Percentiles rank a stretch among this genome's conserved stretches.
Evolutionary conservation across 345 rosid species (phyloP).

Genomic region (Acer negundo): DNA sequence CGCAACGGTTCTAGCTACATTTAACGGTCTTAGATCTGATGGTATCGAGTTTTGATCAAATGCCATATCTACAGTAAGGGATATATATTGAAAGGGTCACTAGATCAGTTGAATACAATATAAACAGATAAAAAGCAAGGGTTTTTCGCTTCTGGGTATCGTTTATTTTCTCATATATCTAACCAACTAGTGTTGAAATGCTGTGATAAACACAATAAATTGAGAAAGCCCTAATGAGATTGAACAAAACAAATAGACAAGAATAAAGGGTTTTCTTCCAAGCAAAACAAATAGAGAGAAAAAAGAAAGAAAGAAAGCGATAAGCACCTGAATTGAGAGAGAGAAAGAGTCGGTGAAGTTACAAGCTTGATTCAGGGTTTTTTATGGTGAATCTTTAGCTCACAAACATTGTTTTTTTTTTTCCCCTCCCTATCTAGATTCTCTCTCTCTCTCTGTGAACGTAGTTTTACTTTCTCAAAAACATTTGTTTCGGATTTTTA

Average conservation of each 20-base stretch:
- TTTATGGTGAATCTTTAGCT: conserved; percentile 25
- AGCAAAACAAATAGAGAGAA: not conserved
- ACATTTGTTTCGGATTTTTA: too few relatives aligned
- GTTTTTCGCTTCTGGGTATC: conserved; percentile 22
- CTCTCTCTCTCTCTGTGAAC: not conserved
- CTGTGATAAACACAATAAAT: conserved; percentile 3
- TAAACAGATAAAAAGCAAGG: conserved; percentile 25
- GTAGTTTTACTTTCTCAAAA: not conserved
- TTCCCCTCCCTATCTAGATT: not conserved
- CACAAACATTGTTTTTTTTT: not conserved
- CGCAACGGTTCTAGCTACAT: conserved; percentile 33
- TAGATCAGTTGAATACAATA: conserved; percentile 11
- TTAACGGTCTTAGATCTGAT: conserved; percentile 48
- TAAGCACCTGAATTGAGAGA: conserved; percentile 28
- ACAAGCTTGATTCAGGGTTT: conserved; percentile 24
- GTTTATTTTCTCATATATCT: conserved; percentile 10
- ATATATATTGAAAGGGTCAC: not conserved
- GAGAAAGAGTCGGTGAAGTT: conserved; percentile 6
- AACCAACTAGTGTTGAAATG: not conserved
- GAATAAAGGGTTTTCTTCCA: not conserved
- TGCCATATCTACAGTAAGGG: conserved; percentile 43
- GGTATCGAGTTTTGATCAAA: conserved; percentile 57
- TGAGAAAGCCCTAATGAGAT: not conserved
- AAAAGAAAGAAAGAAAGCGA: not conserved
- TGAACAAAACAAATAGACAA: conserved; percentile 1